Evolutionary conservation across 75 land plant species (phyloP).

Genomic region (Picea sitchensis): DNA sequence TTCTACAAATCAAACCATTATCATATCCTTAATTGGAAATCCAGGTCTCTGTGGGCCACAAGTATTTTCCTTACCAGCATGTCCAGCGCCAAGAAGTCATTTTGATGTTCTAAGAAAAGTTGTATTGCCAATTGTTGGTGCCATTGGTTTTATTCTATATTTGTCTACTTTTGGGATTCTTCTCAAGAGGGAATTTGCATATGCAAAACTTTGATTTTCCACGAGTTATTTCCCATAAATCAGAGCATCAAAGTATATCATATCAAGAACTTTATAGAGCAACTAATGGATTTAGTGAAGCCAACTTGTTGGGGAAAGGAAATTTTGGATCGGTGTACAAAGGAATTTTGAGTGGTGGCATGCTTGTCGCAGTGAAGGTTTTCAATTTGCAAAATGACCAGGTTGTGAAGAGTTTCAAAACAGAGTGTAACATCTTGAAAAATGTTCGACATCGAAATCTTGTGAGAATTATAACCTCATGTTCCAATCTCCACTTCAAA

Average conservation of each 20-base stretch:
- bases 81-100: neutral
- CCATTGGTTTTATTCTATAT: neutral
- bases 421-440: constrained; percentile 21
- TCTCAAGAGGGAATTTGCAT: constrained; percentile 1
- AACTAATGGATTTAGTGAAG: constrained; percentile 14
- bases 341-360: constrained; percentile 15
- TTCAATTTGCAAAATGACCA: constrained; percentile 10
- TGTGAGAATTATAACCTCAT: constrained; percentile 25
- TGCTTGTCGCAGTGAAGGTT: constrained; percentile 26
- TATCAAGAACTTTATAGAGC: constrained; percentile 17
- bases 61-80: neutral
- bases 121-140: neutral
- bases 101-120: neutral
- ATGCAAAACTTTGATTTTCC: neutral
- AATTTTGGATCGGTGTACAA: constrained; percentile 23
- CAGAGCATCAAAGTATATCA: neutral
- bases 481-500: constrained; percentile 25
- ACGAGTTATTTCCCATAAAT: neutral
- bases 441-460: constrained; percentile 26
- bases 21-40: constrained; percentile 20
- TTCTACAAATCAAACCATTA: constrained; percentile 12
- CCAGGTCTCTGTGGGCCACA: constrained; percentile 22
- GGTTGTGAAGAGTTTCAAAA: constrained; percentile 8
- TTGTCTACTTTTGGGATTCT: neutral
- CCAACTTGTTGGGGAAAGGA: constrained; percentile 23